Evolutionary conservation across 2,329 filamentous ascomycete genomes (phyloP).

Genomic region (Sporothrix variecibatus): DNA sequence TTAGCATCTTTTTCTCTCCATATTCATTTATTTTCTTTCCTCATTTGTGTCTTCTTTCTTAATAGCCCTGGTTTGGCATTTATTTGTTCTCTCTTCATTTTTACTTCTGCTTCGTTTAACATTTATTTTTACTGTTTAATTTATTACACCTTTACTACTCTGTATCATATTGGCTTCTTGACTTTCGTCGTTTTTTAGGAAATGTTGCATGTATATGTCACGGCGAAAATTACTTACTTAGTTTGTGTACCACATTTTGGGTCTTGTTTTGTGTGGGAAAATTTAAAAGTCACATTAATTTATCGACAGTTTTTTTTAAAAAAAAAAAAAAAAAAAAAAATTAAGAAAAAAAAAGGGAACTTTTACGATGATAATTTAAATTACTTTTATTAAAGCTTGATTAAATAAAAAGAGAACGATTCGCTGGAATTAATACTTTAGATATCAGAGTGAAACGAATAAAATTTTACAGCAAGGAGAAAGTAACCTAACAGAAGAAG

Average conservation of each 20-base stretch:
- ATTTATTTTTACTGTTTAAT: slow-evolving; percentile 5
- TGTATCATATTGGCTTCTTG: no score
- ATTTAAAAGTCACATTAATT: no score
- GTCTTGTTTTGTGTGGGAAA: no score
- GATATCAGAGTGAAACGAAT: neutral
- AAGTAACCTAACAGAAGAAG: slow-evolving; percentile 4
- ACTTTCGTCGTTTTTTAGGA: no score
- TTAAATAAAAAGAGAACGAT: neutral
- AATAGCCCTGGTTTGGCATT: neutral
- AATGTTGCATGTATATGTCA: no score
- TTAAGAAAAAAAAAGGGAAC: no score
- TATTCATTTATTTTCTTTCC: neutral
- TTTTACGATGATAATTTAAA: no score
- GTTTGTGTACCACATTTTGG: no score
- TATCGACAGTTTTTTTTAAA: no score
- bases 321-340: no score
- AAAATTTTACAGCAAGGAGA: neutral
- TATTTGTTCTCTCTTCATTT: neutral
- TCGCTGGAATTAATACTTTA: neutral
- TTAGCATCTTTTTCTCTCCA: neutral
- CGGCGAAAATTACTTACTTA: no score
- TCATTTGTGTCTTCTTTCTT: neutral
- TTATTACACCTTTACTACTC: neutral
- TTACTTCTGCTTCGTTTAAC: neutral
- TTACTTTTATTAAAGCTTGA: neutral